Conservation (phyloP, 768 basidiomycete genomes). For the Collybia sordida region DNA sequence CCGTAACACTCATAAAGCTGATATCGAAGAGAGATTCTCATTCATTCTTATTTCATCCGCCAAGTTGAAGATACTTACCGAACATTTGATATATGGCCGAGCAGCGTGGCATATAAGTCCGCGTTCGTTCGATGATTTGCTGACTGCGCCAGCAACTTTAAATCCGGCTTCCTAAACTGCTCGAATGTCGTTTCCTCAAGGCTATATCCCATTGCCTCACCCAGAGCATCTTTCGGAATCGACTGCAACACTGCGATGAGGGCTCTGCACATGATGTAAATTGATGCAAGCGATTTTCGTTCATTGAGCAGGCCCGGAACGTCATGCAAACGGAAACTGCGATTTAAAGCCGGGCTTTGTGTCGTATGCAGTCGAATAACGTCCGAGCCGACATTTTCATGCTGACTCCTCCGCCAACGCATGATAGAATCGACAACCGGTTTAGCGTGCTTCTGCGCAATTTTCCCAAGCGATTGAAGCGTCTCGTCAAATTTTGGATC, state of each 20-base stretch:
- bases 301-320: conserved; percentile 56
- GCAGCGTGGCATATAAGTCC: conserved; percentile 78
- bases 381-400: conserved; percentile 54
- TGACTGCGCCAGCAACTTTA: conserved; percentile 63
- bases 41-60: background rate
- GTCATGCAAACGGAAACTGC: conserved; percentile 42
- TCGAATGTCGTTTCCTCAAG: conserved; percentile 91
- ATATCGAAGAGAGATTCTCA: background rate
- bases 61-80: conserved; percentile 47
- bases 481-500: conserved; percentile 84
- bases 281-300: conserved; percentile 77
- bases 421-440: conserved; percentile 84
- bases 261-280: conserved; percentile 89
- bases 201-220: conserved; percentile 72
- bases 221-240: conserved; percentile 74
- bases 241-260: conserved; percentile 74
- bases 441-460: conserved; percentile 82
- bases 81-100: conserved; percentile 80
- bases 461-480: conserved; percentile 80
- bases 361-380: conserved; percentile 50
- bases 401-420: conserved; percentile 82
- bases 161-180: conserved; percentile 71
- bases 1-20: conserved; percentile 91
- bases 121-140: conserved; percentile 80
- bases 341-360: conserved; percentile 32